These are phyloP conservation scores for Hortaea sp. DNA, from an alignment of 2,329 filamentous ascomycete species.

Conservation along the genomic window DNA sequence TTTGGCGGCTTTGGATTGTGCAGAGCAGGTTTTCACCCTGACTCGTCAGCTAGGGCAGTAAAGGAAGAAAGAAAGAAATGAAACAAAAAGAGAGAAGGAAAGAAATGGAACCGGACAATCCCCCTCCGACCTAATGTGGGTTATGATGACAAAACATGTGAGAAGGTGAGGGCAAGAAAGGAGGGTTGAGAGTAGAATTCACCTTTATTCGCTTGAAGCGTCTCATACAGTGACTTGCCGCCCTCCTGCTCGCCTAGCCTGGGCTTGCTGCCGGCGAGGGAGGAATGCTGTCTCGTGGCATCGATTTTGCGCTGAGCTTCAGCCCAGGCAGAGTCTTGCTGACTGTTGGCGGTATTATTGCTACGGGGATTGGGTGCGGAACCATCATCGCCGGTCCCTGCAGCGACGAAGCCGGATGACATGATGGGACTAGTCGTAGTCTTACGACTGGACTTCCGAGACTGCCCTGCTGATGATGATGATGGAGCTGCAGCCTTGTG, in stretches of 20 bases:
- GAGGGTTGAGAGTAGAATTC: slow-evolving; percentile 2
- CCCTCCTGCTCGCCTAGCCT: slow-evolving; percentile 38
- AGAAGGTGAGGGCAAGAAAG: too few relatives aligned
- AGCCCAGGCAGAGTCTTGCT: slow-evolving; percentile 51
- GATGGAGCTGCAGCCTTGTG: too few relatives aligned
- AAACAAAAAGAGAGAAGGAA: too few relatives aligned
- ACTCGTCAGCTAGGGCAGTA: slow-evolving; percentile 14
- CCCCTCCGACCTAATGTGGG: too few relatives aligned
- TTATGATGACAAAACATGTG: too few relatives aligned
- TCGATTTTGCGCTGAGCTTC: slow-evolving; percentile 56
- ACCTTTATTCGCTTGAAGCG: slow-evolving; percentile 76
- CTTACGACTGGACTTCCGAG: background rate
- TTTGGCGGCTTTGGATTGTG: slow-evolving; percentile 51
- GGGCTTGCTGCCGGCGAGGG: slow-evolving; percentile 32
- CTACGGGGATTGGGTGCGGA: too few relatives aligned
- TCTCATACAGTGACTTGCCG: slow-evolving; percentile 60
- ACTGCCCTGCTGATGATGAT: background rate
- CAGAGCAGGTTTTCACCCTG: slow-evolving; percentile 5
- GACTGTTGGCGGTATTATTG: slow-evolving; percentile 10
- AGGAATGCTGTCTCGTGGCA: slow-evolving; percentile 37
- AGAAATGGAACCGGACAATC: too few relatives aligned
- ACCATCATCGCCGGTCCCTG: slow-evolving; percentile 37
- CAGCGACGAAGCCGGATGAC: slow-evolving; percentile 41
- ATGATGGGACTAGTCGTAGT: slow-evolving; percentile 16
- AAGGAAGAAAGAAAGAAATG: too few relatives aligned